phyloP scores from a whole-genome alignment of 1,284 basidiomycete genomes.

The Cryptococcus sp. region DNA sequence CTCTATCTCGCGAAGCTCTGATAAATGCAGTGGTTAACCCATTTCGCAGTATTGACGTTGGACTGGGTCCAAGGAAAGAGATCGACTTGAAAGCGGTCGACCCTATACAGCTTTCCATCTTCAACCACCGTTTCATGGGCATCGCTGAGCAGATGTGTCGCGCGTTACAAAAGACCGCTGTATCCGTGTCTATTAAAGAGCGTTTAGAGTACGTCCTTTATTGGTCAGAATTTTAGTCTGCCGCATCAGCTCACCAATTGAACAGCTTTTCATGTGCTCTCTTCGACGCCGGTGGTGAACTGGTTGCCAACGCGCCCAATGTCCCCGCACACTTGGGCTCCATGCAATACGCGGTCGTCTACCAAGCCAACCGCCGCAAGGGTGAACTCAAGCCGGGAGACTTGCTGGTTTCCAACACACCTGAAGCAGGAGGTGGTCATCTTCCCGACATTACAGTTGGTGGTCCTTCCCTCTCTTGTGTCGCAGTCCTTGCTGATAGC shows the following conservation, averaged over 20 bases:
- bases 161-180: slow-evolving; percentile 37
- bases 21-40: not conserved
- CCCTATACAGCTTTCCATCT: slow-evolving; percentile 58
- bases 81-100: slow-evolving; percentile 40
- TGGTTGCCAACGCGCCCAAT: slow-evolving; percentile 55
- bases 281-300: slow-evolving; percentile 53
- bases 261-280: slow-evolving; percentile 51
- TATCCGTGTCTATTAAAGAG: slow-evolving; percentile 51
- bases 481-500: not conserved
- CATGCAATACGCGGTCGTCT: slow-evolving; percentile 44
- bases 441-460: slow-evolving; percentile 56
- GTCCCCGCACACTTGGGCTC: slow-evolving; percentile 41
- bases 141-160: slow-evolving; percentile 54
- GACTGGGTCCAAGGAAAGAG: slow-evolving; percentile 15
- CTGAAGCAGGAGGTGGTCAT: slow-evolving; percentile 56
- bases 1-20: not conserved
- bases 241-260: not conserved
- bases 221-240: not conserved
- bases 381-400: slow-evolving; percentile 52
- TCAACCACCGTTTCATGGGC: slow-evolving; percentile 58
- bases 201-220: slow-evolving; percentile 29
- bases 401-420: slow-evolving; percentile 57
- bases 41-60: slow-evolving; percentile 15
- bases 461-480: not conserved
- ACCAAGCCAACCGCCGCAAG: slow-evolving; percentile 39